Conservation (phyloP, 768 basidiomycete genomes). For the Mycena indigotica region DNA sequence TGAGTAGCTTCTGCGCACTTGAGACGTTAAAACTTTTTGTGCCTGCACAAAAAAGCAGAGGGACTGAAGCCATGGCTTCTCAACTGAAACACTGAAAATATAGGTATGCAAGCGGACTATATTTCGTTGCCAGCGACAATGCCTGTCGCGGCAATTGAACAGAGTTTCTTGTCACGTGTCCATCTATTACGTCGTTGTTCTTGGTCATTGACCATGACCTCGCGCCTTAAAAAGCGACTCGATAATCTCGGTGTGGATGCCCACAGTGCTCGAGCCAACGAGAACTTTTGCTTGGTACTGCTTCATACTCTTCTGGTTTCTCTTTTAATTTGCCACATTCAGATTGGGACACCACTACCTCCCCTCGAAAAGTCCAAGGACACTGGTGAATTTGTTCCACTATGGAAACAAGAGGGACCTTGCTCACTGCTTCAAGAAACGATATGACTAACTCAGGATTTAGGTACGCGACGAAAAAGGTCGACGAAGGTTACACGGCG, state of each 20-base stretch:
- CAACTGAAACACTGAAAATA: no score
- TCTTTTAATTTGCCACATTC: neutral
- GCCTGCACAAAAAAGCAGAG: no score
- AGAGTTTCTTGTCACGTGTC: no score
- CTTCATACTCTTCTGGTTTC: neutral
- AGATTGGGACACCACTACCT: conserved; percentile 95
- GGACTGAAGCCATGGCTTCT: no score
- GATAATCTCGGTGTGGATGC: conserved; percentile 78
- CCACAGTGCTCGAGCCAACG: conserved; percentile 69
- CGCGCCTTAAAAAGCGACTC: conserved; percentile 80
- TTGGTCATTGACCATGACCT: conserved; percentile 34
- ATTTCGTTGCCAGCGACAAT: no score
- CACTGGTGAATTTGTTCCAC: conserved; percentile 89
- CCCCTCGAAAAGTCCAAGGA: conserved; percentile 94
- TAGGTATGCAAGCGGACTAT: no score
- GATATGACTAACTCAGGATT: conserved; percentile 4
- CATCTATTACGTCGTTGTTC: no score
- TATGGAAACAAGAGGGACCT: conserved; percentile 94
- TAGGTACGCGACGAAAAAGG: conserved; percentile 94
- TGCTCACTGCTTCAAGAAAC: neutral
- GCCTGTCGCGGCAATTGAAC: no score
- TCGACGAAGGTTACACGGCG: conserved; percentile 90
- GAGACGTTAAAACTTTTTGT: no score
- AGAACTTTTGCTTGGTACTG: conserved; percentile 82
- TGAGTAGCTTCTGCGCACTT: neutral